Evolutionary conservation across 2,329 filamentous ascomycete species (phyloP).

Genomic region (Aureobasidium pullulans): DNA sequence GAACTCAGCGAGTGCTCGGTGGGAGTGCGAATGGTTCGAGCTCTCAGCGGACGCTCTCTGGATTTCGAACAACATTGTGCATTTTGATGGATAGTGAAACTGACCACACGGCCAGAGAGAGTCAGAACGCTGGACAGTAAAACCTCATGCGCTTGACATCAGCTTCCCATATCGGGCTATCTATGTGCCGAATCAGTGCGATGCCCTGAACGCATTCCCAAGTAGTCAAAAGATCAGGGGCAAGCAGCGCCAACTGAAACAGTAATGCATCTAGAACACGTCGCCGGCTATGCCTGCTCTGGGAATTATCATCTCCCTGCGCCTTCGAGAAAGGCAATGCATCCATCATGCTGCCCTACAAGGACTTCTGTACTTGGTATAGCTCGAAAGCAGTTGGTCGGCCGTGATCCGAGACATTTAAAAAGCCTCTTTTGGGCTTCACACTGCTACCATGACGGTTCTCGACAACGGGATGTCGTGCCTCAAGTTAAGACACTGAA

Average conservation of each 20-base stretch:
- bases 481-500: not conserved
- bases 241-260: not conserved
- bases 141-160: no score
- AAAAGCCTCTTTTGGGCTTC: not conserved
- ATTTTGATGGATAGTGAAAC: no score
- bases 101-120: no score
- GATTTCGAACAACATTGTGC: no score
- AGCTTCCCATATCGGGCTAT: not conserved
- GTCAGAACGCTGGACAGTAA: no score
- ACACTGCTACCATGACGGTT: not conserved
- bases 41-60: no score
- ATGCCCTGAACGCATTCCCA: not conserved
- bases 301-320: no score
- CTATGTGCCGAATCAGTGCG: not conserved
- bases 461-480: not conserved
- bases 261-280: not conserved
- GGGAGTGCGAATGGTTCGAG: no score
- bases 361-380: not conserved
- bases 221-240: not conserved
- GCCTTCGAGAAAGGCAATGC: not conserved
- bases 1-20: no score
- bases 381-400: not conserved
- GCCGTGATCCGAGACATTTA: not conserved
- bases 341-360: not conserved
- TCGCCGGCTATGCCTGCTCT: not conserved